Percentiles rank a stretch among this genome's conserved stretches.
Evolutionary conservation across 345 rosid species (phyloP).

Genomic region (Eucalyptus tenuipes): DNA sequence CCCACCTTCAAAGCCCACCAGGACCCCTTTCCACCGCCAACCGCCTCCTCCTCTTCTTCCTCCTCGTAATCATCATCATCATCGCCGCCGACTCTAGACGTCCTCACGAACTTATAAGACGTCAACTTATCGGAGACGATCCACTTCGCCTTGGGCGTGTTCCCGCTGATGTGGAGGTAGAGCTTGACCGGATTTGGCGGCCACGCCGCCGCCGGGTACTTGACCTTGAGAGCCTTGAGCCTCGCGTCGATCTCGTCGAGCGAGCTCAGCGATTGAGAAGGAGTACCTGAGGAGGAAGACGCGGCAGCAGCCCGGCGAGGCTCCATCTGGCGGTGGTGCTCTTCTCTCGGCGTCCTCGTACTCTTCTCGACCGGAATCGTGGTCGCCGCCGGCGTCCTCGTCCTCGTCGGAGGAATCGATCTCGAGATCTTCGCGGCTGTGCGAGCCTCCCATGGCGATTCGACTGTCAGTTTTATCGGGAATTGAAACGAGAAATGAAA

Average conservation of each 20-base stretch:
- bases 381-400: conserved; percentile 20
- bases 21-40: conserved; percentile 15
- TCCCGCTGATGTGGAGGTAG: conserved; percentile 73
- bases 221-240: conserved; percentile 50
- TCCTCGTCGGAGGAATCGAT: conserved; percentile 38
- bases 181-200: conserved; percentile 59
- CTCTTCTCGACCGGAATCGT: conserved; percentile 8
- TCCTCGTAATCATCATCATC: conserved; percentile 20
- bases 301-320: neutral
- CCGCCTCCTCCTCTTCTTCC: conserved; percentile 10
- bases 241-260: conserved; percentile 45
- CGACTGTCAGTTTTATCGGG: neutral
- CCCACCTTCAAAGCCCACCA: conserved; percentile 68
- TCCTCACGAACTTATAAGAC: conserved; percentile 37
- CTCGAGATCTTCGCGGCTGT: conserved; percentile 50
- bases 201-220: conserved; percentile 15
- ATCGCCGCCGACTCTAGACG: conserved; percentile 12
- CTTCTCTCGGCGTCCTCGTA: conserved; percentile 22
- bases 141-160: conserved; percentile 85
- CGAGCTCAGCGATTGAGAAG: neutral
- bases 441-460: conserved; percentile 50
- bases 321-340: neutral
- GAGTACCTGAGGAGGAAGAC: conserved; percentile 17
- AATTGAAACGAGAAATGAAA: neutral
- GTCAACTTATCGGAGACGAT: conserved; percentile 44